These are phyloP conservation scores for Dichomitus squalens DNA, from an alignment of 1,284 basidiomycete species.

Conservation along the genomic window DNA sequence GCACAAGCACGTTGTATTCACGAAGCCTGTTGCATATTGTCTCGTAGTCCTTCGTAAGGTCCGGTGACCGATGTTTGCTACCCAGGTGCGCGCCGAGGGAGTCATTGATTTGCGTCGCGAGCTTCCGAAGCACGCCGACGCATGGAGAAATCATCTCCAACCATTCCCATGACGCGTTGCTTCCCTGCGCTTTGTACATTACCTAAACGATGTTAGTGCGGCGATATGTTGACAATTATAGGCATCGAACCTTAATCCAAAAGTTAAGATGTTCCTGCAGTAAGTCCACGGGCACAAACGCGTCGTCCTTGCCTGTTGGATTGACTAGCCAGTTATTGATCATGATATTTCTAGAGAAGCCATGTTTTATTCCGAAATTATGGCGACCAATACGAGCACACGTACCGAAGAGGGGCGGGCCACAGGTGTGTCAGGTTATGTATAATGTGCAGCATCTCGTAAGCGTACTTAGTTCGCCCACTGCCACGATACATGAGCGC, in stretches of 20 bases:
- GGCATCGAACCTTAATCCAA: slow-evolving; percentile 36
- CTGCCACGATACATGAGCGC: slow-evolving; percentile 35
- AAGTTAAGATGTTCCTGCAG: slow-evolving; percentile 45
- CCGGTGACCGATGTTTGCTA: too few relatives aligned
- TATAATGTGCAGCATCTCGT: slow-evolving; percentile 38
- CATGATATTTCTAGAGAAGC: slow-evolving; percentile 35
- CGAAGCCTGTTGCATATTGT: too few relatives aligned
- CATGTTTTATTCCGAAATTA: slow-evolving; percentile 9
- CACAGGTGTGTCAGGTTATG: slow-evolving; percentile 38
- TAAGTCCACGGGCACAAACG: slow-evolving; percentile 39
- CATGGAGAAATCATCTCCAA: slow-evolving; percentile 40
- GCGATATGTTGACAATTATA: not conserved
- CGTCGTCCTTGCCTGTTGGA: slow-evolving; percentile 34
- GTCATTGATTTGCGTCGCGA: slow-evolving; percentile 33
- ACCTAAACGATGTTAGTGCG: slow-evolving; percentile 10
- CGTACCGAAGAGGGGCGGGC: slow-evolving; percentile 35
- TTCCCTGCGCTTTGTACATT: slow-evolving; percentile 39
- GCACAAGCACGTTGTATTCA: too few relatives aligned
- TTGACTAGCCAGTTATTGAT: slow-evolving; percentile 44
- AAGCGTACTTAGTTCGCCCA: slow-evolving; percentile 38
- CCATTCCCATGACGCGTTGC: slow-evolving; percentile 43
- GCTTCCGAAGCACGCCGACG: slow-evolving; percentile 34
- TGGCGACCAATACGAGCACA: not conserved
- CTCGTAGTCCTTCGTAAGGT: too few relatives aligned
- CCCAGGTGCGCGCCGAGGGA: slow-evolving; percentile 36